Evolutionary conservation across 441 rosid species (phyloP).

Genomic region (Populus hybrid): DNA sequence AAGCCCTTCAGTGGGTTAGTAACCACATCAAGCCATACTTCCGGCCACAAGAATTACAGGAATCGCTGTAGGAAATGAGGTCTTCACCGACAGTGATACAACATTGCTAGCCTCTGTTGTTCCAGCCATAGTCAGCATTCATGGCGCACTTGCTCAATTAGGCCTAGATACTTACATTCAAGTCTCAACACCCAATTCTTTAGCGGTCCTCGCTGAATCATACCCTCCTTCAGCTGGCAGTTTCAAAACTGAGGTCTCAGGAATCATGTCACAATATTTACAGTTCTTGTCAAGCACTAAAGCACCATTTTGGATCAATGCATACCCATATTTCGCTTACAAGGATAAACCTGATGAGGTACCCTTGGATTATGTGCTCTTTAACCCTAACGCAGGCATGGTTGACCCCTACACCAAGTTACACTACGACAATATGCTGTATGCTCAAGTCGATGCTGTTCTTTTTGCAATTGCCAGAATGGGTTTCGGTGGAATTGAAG

Average conservation of each 20-base stretch:
- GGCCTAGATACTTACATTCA: conserved; percentile 48
- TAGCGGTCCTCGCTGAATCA: conserved; percentile 48
- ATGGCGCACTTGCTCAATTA: conserved; percentile 32
- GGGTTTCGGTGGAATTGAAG: conserved; percentile 56
- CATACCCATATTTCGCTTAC: conserved; percentile 82
- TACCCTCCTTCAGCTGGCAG: conserved; percentile 70
- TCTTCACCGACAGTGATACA: conserved; percentile 34
- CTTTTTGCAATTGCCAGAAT: conserved; percentile 55
- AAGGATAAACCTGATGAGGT: conserved; percentile 50
- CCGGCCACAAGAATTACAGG: conserved; percentile 42
- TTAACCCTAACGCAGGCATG: conserved; percentile 66
- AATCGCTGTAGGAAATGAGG: conserved; percentile 51
- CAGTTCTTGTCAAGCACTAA: conserved; percentile 46
- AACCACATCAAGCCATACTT: conserved; percentile 37
- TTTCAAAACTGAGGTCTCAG: conserved; percentile 47
- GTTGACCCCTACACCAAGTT: conserved; percentile 58
- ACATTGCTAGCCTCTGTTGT: conserved; percentile 28
- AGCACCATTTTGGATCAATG: conserved; percentile 74
- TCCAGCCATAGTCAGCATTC: conserved; percentile 46
- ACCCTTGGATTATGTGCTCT: conserved; percentile 60
- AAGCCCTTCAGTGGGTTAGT: conserved; percentile 45
- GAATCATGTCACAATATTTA: conserved; percentile 46
- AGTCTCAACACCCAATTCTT: conserved; percentile 63
- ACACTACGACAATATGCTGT: conserved; percentile 79
- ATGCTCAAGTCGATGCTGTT: conserved; percentile 79